These are phyloP conservation scores for Neodidymelliopsis sp. DNA, from an alignment of 2,329 filamentous ascomycete species.

Conservation along the genomic window DNA sequence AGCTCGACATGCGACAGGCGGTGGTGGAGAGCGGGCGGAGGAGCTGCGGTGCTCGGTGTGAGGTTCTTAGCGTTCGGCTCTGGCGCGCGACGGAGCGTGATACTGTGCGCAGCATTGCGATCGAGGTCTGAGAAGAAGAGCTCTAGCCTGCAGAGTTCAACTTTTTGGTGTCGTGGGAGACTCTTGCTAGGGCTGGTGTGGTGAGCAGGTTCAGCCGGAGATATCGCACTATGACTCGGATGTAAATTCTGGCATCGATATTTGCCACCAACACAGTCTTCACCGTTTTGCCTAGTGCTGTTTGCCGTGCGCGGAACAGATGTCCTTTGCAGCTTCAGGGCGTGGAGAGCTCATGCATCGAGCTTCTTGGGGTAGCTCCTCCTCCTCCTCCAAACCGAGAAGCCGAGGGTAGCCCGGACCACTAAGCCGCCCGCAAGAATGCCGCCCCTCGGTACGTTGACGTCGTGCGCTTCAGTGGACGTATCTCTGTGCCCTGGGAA, in stretches of 20 bases:
- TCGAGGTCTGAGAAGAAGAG: constrained; percentile 3
- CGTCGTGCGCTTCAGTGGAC: constrained; percentile 24
- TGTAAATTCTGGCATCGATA: constrained; percentile 16
- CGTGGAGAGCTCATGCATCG: background rate
- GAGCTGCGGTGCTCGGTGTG: constrained; percentile 36
- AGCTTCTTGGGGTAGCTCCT: constrained; percentile 7
- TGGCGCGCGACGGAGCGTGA: constrained; percentile 48
- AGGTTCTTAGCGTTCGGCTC: constrained; percentile 38
- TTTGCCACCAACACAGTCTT: constrained; percentile 22
- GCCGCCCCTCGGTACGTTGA: constrained; percentile 43
- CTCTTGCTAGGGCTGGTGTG: constrained; percentile 16
- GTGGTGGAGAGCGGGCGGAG: constrained; percentile 53
- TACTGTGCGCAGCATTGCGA: constrained; percentile 49
- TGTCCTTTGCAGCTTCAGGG: background rate
- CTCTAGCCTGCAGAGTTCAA: constrained; percentile 7
- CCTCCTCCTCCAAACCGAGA: constrained; percentile 22
- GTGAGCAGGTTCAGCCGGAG: constrained; percentile 28
- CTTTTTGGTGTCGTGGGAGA: constrained; percentile 3
- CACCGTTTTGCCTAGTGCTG: background rate
- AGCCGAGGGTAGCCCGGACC: constrained; percentile 43
- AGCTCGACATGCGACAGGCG: constrained; percentile 61
- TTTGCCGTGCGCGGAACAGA: constrained; percentile 8
- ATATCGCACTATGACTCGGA: constrained; percentile 25
- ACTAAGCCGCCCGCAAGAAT: constrained; percentile 32
- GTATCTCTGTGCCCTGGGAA: constrained; percentile 25